Evolutionary conservation across 1,284 basidiomycete species (phyloP).

Genomic region (Anthracocystis panici-leucophaei): DNA sequence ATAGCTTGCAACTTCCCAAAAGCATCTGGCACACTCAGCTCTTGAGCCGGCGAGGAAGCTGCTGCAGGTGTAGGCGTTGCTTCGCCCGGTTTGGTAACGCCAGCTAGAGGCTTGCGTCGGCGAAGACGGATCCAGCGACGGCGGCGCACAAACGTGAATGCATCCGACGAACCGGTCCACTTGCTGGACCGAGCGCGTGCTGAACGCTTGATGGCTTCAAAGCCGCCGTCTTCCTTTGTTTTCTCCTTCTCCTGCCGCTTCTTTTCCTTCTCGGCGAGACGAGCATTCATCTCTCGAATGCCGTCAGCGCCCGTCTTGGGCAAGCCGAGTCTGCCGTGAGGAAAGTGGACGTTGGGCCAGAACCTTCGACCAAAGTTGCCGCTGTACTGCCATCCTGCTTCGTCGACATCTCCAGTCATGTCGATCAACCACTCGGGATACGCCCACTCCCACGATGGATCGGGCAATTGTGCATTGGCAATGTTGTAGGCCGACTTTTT

Average conservation of each 20-base stretch:
- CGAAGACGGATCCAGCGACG: conserved; percentile 67
- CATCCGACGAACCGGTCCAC: conserved; percentile 59
- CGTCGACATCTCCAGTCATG: conserved; percentile 68
- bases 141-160: conserved; percentile 64
- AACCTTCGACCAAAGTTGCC: conserved; percentile 60
- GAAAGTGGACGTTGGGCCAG: conserved; percentile 50
- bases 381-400: conserved; percentile 68
- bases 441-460: conserved; percentile 69
- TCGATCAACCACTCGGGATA: conserved; percentile 67
- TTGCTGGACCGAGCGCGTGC: conserved; percentile 53
- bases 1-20: conserved; percentile 2
- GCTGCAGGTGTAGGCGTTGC: conserved; percentile 3
- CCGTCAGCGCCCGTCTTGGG: conserved; percentile 51
- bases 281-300: conserved; percentile 51
- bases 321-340: conserved; percentile 39
- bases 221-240: conserved; percentile 59
- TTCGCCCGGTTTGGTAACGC: conserved; percentile 12
- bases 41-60: conserved; percentile 20
- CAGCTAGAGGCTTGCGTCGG: conserved; percentile 36
- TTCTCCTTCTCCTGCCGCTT: conserved; percentile 51
- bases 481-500: conserved; percentile 63
- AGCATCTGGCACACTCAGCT: conserved; percentile 12
- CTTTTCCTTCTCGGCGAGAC: conserved; percentile 32
- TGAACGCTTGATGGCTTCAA: conserved; percentile 64
- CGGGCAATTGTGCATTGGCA: conserved; percentile 66